phyloP scores from a whole-genome alignment of 2,329 filamentous ascomycete species.

The Colletotrichum graminicola region DNA sequence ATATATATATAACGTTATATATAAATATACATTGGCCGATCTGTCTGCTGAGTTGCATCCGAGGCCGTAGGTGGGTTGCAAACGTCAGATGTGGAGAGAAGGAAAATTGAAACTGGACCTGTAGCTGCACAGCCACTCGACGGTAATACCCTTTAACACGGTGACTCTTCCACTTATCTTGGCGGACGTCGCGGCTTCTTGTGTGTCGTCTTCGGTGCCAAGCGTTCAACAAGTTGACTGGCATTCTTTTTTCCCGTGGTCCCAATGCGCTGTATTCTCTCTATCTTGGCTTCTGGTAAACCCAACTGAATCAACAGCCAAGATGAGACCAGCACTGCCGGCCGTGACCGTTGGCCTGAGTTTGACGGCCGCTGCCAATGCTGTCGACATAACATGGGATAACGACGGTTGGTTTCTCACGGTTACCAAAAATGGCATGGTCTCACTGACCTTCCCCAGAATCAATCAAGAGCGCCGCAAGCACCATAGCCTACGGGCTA shows the following conservation, averaged over 20 bases:
- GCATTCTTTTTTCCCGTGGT: background rate
- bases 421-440: no score
- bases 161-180: slow-evolving; percentile 10
- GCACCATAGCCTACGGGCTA: slow-evolving; percentile 53
- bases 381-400: slow-evolving; percentile 28
- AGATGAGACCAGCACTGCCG: slow-evolving; percentile 25
- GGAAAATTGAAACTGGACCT: slow-evolving; percentile 38
- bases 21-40: background rate
- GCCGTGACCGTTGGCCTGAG: slow-evolving; percentile 13
- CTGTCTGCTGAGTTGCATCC: background rate
- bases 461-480: slow-evolving; percentile 54
- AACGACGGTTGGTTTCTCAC: slow-evolving; percentile 9
- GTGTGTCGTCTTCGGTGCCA: slow-evolving; percentile 22
- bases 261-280: background rate
- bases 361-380: slow-evolving; percentile 12
- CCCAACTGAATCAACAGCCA: background rate
- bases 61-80: slow-evolving; percentile 27
- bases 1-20: background rate
- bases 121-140: slow-evolving; percentile 31
- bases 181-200: slow-evolving; percentile 6
- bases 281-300: background rate
- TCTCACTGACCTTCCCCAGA: slow-evolving; percentile 9
- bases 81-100: slow-evolving; percentile 40
- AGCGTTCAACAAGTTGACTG: slow-evolving; percentile 15
- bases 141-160: slow-evolving; percentile 19